Conservation (phyloP, 163 green algal genomes). For the Scenedesmus sp. region DNA sequence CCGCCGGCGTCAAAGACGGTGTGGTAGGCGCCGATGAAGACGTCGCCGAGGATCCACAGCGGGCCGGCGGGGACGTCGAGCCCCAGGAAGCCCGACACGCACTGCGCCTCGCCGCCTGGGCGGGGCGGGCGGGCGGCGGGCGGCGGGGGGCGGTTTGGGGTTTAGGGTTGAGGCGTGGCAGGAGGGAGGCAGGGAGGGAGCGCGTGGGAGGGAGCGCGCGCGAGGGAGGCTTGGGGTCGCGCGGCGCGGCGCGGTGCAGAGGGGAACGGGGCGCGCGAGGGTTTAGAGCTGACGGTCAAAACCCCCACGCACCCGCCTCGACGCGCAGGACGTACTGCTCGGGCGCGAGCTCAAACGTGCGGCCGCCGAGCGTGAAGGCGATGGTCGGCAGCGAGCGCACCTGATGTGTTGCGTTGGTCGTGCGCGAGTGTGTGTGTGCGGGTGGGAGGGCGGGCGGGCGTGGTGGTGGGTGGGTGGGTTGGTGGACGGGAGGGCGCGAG, state of each 20-base stretch:
- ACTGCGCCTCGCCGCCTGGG: slow-evolving; percentile 76
- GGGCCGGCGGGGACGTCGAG: slow-evolving; percentile 82
- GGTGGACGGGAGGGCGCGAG: no score
- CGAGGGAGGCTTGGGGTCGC: no score
- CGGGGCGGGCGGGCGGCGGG: background rate
- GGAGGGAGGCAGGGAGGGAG: background rate
- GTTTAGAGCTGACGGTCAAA: no score
- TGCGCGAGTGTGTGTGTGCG: no score
- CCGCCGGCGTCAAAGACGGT: slow-evolving; percentile 94
- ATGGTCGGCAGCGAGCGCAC: slow-evolving; percentile 91
- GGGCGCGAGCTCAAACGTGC: slow-evolving; percentile 79
- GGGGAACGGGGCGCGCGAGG: no score
- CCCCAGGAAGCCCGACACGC: slow-evolving; percentile 97
- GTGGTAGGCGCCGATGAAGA: slow-evolving; percentile 98
- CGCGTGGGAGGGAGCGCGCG: background rate
- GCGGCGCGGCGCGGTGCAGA: no score
- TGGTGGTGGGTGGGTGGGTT: no score
- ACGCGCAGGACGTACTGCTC: slow-evolving; percentile 93
- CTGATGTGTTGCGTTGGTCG: no score
- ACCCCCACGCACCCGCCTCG: slow-evolving; percentile 37
- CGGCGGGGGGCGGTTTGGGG: slow-evolving; percentile 1
- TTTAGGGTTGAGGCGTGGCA: background rate
- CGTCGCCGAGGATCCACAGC: slow-evolving; percentile 98
- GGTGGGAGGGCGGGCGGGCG: no score
- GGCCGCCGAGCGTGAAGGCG: slow-evolving; percentile 84